Percentiles rank a stretch among this genome's conserved stretches.
These are phyloP conservation scores for Trichoderma erinaceum DNA, from an alignment of 495 filamentous ascomycete genomes.

Conservation along the genomic window DNA sequence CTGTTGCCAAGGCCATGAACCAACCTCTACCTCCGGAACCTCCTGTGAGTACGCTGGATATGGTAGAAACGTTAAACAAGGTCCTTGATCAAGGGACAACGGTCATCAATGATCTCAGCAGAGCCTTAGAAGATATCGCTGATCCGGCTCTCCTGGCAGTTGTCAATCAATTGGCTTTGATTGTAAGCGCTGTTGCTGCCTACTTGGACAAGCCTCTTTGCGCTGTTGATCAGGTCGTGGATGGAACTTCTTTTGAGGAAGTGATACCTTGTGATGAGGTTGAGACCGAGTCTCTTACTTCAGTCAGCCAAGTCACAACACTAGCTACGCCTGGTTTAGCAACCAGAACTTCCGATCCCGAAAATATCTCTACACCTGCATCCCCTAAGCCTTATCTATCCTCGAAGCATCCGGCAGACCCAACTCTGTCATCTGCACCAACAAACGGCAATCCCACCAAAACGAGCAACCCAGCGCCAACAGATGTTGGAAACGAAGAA, in stretches of 20 bases:
- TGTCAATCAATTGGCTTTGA: background rate
- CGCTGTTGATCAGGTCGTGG: background rate
- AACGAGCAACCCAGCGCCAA: background rate
- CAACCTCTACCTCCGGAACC: background rate
- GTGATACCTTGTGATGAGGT: background rate
- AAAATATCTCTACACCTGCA: background rate
- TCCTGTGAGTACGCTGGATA: background rate
- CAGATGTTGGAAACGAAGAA: background rate
- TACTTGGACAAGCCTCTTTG: constrained; percentile 3
- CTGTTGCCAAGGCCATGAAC: constrained; percentile 4
- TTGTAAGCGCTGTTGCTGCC: background rate
- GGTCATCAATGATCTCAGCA: constrained; percentile 12
- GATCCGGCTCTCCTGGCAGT: background rate
- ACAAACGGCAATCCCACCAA: background rate
- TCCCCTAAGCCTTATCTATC: background rate
- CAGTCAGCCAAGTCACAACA: background rate
- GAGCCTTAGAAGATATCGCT: background rate
- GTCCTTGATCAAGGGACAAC: background rate
- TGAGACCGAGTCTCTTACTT: background rate
- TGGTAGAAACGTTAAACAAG: background rate
- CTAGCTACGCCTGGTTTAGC: constrained; percentile 11
- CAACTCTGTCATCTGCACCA: background rate
- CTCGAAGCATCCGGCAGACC: background rate
- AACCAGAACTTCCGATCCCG: background rate
- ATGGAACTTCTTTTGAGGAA: background rate